Conservation (phyloP, 179 eudicot genomes). For the Gypsophila paniculata region DNA sequence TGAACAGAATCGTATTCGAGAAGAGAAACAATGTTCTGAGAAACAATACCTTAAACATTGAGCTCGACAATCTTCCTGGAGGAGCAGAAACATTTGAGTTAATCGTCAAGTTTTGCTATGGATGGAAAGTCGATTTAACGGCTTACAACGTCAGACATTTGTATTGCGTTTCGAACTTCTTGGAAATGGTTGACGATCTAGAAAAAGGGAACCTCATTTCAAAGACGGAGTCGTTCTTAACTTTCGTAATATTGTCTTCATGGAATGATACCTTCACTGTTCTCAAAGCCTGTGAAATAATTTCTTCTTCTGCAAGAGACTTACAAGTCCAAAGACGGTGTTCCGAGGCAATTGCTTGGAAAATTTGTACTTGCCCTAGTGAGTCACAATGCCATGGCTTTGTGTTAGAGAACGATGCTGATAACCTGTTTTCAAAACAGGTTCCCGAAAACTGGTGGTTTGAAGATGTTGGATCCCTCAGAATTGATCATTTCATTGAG, state of each 20-base stretch:
- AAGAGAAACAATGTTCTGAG: constrained; percentile 20
- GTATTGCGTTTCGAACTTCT: constrained; percentile 43
- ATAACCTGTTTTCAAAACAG: constrained; percentile 9
- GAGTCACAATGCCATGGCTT: constrained; percentile 26
- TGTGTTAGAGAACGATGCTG: constrained; percentile 14
- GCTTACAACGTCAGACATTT: constrained; percentile 37
- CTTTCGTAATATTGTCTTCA: constrained; percentile 38
- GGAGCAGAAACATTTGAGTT: constrained; percentile 44
- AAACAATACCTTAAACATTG: constrained; percentile 15
- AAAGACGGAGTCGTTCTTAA: constrained; percentile 37
- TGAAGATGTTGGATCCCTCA: constrained; percentile 41
- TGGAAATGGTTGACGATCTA: constrained; percentile 53
- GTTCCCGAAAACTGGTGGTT: constrained; percentile 42
- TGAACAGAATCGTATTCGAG: constrained; percentile 39
- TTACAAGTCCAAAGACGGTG: constrained; percentile 36
- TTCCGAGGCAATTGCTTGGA: constrained; percentile 46
- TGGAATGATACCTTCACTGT: constrained; percentile 49
- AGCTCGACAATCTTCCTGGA: constrained; percentile 41
- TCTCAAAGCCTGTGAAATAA: constrained; percentile 39
- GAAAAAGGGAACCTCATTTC: constrained; percentile 39
- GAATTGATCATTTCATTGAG: constrained; percentile 53
- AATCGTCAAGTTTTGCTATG: constrained; percentile 47
- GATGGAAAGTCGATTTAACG: constrained; percentile 45
- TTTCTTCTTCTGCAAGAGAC: constrained; percentile 38
- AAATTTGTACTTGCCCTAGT: constrained; percentile 33